Evolutionary conservation across 2,329 filamentous ascomycete species (phyloP), one percentile per base, ranked within the genome.

Genomic region (Penicillium digitatum): DNA sequence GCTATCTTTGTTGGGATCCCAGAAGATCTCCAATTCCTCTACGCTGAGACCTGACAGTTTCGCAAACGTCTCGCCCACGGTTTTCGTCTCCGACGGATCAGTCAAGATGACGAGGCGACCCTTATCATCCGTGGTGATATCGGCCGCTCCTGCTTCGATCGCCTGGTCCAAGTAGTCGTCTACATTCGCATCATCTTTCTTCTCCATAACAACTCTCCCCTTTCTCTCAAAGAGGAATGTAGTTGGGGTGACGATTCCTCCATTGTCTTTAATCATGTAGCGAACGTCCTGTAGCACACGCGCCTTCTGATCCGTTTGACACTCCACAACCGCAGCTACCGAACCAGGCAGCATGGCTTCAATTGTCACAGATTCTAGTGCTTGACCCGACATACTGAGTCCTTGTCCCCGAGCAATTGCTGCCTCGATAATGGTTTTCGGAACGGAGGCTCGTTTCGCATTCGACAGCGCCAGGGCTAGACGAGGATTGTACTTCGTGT

Each of bases 361-460:
- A 48, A 95, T 80, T 0, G 85, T 88, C 48, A 94, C 73, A 32
- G 77, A 79, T 69, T 96, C 92, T n/a, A 97, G 83, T 14, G 84
- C 80, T 16, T 83, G 82, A 50, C 94, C 94, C 5, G 82, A 82
- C 1, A 85, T 75, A 24, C 91, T 92, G 60, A 87, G 82, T 39
- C 94, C 93, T 71, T 96, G 92, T 1, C 94, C 94, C 44, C 91
- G 86, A 14, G 90, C 89, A 62, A 99, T 87, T 51, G 94, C 91
- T 14, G 81, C 81, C 72, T 97, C 92, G 63, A 97, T 95, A 2
- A 84, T 81, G 20, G 84, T 78, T 74, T 96, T 96, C 1, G 92
- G 89, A 45, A 96, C 87, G 61, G 88, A 89, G 56, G 85, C 87
- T 78, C 91, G 92, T 76, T 94, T 96, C 40, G 93, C 93, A 49